Evolutionary conservation across 306 rosid genomes (phyloP), one percentile per base, ranked within the genome.

Genomic region (Sindora glabra): DNA sequence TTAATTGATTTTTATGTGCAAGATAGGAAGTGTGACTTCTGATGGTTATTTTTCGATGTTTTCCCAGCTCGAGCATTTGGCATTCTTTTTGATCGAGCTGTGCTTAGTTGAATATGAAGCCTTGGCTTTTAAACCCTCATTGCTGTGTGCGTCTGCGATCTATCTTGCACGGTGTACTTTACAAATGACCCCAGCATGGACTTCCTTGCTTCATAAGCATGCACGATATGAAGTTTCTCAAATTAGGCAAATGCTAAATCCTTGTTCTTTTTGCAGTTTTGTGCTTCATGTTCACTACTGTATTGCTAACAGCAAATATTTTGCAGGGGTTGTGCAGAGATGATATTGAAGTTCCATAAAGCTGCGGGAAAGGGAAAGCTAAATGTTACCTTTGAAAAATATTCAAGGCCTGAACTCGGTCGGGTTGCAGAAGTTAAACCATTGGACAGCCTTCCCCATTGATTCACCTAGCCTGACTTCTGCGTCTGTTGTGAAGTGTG

Each of bases 61-160:
- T 61, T 48, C 64, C 44, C 90, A 81, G 96, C 85, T 92, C 37
- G 95, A 92, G 48, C 90, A 81, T 66, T 23, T 92, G 8, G 63
- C 63, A 9, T 57, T 57, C 63, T 57, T 38, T 57, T 48, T 57
- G 21, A 37, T 39, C 22, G 48, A 57, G 11, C 63, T 57, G 37
- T 57, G 63, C 63, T 14, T 57, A 24, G 63, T 57, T n/a, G 94
- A 86, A 73, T 83, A 83, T 29, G 96, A 92, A 75, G 81, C 84
- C 48, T 72, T 86, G 51, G 81, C 74, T 67, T 89, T 86, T 77
- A 86, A 80, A 78, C 73, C 96, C 16, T 92, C 98, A 1, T 45
- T 86, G 81, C 66, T 92, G 18, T 86, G 90, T 74, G 98, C 98
- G 59, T 89, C 98, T 37, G 95, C 96, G 16, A 68, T 92, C 64